phyloP scores from a whole-genome alignment of 257 asterid species.

The Osmanthus fragrans region DNA sequence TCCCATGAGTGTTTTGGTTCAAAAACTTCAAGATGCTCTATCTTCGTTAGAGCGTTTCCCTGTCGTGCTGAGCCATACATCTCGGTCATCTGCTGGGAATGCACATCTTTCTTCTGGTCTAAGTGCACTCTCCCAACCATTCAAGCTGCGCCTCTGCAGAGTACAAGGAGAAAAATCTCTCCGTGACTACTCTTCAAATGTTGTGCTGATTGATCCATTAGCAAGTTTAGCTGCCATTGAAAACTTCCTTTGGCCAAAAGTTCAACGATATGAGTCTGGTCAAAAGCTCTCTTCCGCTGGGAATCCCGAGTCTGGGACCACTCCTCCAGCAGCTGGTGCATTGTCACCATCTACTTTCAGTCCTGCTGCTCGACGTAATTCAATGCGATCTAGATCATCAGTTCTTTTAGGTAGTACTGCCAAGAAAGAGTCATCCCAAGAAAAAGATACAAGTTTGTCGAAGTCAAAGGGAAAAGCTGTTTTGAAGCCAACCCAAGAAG shows the following conservation, averaged over 20 bases:
- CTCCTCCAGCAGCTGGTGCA: constrained; percentile 49
- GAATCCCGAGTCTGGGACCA: constrained; percentile 58
- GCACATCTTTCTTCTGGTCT: constrained; percentile 93
- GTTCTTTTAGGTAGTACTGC: constrained; percentile 55
- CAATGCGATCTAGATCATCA: constrained; percentile 75
- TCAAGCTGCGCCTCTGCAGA: constrained; percentile 95
- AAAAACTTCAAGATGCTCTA: constrained; percentile 89
- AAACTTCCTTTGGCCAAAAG: constrained; percentile 91
- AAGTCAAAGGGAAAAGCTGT: constrained; percentile 97
- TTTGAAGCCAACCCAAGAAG: constrained; percentile 70
- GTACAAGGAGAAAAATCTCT: constrained; percentile 93
- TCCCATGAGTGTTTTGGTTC: constrained; percentile 82
- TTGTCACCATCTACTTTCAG: constrained; percentile 60
- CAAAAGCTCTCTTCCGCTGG: constrained; percentile 69
- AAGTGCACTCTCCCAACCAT: constrained; percentile 85
- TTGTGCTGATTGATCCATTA: constrained; percentile 88
- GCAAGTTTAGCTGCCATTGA: constrained; percentile 96
- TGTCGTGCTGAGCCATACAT: constrained; percentile 81
- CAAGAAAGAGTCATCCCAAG: constrained; percentile 61
- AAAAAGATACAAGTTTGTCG: constrained; percentile 54
- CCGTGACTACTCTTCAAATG: constrained; percentile 94
- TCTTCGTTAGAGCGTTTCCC: constrained; percentile 95
- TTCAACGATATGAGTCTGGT: constrained; percentile 74
- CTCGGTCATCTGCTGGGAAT: constrained; percentile 73
- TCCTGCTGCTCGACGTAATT: constrained; percentile 77